Conservation (phyloP, 1,284 basidiomycete genomes). For the Psilocybe mexicana region DNA sequence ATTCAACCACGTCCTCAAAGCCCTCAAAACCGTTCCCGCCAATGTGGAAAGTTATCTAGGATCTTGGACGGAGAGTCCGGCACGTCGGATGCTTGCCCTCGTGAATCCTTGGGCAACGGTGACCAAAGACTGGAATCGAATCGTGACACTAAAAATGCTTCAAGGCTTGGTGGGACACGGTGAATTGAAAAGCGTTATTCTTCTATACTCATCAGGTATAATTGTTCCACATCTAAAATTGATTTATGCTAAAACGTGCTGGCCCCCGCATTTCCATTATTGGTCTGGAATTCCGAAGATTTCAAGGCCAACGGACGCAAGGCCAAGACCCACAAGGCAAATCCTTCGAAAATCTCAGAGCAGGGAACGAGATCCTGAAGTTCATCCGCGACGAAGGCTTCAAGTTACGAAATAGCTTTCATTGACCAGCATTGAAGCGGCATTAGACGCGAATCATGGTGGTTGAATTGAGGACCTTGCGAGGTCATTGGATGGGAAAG, state of each 20-base stretch:
- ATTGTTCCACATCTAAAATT: too few relatives aligned
- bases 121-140: conserved; percentile 4
- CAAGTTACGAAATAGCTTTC: too few relatives aligned
- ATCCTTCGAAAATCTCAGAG: neutral
- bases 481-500: too few relatives aligned
- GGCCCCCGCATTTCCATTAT: conserved; percentile 9
- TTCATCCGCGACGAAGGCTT: conserved; percentile 12
- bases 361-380: conserved; percentile 9
- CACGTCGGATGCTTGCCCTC: conserved; percentile 5
- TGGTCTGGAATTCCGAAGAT: conserved; percentile 15
- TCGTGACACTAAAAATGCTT: conserved; percentile 8
- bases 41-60: conserved; percentile 7
- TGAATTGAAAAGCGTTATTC: conserved; percentile 2
- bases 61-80: conserved; percentile 12
- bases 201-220: conserved; percentile 6
- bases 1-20: conserved; percentile 2
- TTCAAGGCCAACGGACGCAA: conserved; percentile 1
- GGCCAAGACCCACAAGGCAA: conserved; percentile 5
- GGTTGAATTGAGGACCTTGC: too few relatives aligned
- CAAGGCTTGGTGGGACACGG: conserved; percentile 1
- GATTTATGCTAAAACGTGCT: too few relatives aligned
- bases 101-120: conserved; percentile 19
- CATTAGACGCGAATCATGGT: too few relatives aligned
- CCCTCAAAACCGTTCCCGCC: conserved; percentile 1
- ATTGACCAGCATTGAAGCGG: too few relatives aligned